Conservation (phyloP, 257 asterid genomes). For the Salvia miltiorrhiza region DNA sequence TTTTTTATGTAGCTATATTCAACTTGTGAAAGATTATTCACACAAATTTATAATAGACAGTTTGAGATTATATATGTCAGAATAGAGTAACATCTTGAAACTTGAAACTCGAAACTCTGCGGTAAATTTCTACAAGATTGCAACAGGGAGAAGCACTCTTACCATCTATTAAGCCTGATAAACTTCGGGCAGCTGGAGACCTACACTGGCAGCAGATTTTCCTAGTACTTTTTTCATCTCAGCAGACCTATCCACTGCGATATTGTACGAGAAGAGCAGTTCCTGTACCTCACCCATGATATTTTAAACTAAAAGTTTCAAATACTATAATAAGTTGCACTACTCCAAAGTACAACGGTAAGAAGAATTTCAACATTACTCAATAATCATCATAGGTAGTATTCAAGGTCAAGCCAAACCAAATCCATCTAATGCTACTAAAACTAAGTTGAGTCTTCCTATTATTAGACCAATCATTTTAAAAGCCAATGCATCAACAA, state of each 20-base stretch:
- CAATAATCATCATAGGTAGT: neutral
- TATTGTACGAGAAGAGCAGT: constrained; percentile 77
- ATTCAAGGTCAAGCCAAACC: neutral
- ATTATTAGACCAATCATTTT: neutral
- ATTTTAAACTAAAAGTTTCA: neutral
- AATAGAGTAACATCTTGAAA: neutral
- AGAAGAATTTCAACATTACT: neutral
- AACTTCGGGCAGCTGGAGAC: constrained; percentile 78
- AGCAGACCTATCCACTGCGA: constrained; percentile 78
- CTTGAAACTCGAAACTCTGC: neutral
- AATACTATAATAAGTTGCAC: neutral
- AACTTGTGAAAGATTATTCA: neutral
- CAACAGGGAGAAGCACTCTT: constrained; percentile 5
- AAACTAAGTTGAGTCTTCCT: neutral
- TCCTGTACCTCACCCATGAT: constrained; percentile 39
- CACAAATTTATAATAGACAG: neutral
- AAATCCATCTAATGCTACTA: neutral
- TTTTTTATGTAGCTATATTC: neutral
- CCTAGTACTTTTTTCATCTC: constrained; percentile 72
- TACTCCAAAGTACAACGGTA: neutral
- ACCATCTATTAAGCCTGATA: constrained; percentile 54
- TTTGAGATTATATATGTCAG: neutral
- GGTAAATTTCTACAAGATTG: neutral
- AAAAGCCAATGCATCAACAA: neutral
- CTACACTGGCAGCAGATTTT: constrained; percentile 95